Evolutionary conservation across 139 green algal species (phyloP).

Genomic region (Trebouxia sp.): DNA sequence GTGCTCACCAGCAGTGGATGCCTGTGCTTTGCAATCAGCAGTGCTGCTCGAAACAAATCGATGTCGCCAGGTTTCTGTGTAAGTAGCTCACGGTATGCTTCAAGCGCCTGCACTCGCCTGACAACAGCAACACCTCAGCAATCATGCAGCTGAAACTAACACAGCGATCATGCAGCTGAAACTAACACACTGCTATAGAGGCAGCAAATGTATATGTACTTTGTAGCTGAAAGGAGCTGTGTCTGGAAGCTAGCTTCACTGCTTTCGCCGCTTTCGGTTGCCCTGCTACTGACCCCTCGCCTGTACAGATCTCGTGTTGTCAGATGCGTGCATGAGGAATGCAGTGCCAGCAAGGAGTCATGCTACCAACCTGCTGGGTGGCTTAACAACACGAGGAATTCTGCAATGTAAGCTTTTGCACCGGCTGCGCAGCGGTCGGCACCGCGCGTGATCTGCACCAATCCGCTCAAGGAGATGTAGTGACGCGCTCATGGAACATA

Average conservation of each 20-base stretch:
- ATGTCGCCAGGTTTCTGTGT: neutral
- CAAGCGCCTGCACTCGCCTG: neutral
- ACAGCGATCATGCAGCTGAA: no score
- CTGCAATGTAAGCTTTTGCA: no score
- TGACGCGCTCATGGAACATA: no score
- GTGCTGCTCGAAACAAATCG: constrained; percentile 3
- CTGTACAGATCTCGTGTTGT: neutral
- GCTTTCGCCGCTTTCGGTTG: neutral
- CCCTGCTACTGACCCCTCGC: neutral
- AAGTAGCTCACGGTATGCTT: neutral
- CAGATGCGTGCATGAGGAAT: no score
- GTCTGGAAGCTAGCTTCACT: neutral
- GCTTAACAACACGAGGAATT: no score
- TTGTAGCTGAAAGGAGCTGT: constrained; percentile 4
- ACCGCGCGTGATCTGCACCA: no score
- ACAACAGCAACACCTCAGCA: no score
- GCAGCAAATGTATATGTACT: neutral
- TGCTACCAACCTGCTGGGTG: no score
- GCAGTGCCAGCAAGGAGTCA: no score
- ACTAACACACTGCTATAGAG: neutral
- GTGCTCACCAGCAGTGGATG: neutral
- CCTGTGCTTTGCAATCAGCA: constrained; percentile 10
- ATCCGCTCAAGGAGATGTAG: no score
- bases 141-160: no score
- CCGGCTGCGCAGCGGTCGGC: no score